Evolutionary conservation across 1,139 yeast species (phyloP), one percentile per base, ranked within the genome.

Genomic region (Geotrichum restrictum): DNA sequence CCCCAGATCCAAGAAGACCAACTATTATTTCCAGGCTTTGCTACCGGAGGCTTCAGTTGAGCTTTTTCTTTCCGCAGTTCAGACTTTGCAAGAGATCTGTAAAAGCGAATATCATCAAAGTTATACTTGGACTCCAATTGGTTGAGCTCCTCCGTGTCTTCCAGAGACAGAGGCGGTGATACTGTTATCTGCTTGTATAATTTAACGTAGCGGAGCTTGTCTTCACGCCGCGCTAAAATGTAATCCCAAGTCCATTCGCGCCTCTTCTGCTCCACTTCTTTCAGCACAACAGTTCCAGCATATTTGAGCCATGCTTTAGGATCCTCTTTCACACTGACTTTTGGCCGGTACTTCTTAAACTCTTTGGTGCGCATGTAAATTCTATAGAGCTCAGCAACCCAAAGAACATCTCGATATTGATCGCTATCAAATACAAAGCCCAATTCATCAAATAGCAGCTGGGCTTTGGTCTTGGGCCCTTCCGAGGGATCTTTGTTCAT

Each of bases 161-260:
- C 74, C 0, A 66, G 60, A 1, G 74, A 58, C 13, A 74, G 59
- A 13, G 48, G 55, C 27, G 55, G 57, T n/a, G 56, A 48, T 10
- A 49, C 32, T 3, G 57, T 49, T 33, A 38, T 76, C 56, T 77
- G 74, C 60, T 81, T 84, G 85, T 91, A 93, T 1, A 88, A 71
- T 13, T 66, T 67, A n/a, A 86, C 76, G 67, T 94, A 94, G 1
- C 74, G 70, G 54, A 76, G 77, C 60, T 97, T 75, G 63, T 85
- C 83, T 55, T 85, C 86, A 58, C 95, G 74, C 62, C 95, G 77
- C 53, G 75, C 76, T 49, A 79, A 79, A 60, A 93, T 81, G 63
- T 80, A 79, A 1, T 78, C 94, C 98, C 98, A 94, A 39, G 89
- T 82, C 95, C 96, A 88, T 62, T 80, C 82, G 59, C 82, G 78